phyloP scores from a whole-genome alignment of 1,284 basidiomycete species.

The Phlebopus sp. region DNA sequence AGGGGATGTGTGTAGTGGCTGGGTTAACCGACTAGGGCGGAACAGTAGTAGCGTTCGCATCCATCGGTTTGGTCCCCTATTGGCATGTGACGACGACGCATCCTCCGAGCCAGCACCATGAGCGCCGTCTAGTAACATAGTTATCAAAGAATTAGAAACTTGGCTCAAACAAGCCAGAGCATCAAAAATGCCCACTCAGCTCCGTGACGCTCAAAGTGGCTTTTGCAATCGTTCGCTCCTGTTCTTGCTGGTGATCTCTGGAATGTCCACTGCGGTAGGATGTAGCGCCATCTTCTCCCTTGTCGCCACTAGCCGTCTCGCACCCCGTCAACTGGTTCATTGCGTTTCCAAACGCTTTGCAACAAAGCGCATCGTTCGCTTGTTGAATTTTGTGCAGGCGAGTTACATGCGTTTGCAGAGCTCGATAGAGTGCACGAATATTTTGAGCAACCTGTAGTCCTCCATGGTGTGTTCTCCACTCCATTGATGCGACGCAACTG shows the following conservation, averaged over 20 bases:
- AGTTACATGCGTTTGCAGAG: conserved; percentile 65
- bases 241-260: conserved; percentile 66
- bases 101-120: conserved; percentile 11
- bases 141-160: conserved; percentile 14
- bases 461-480: no score
- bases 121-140: conserved; percentile 27
- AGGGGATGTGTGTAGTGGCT: conserved; percentile 66
- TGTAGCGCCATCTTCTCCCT: conserved; percentile 25
- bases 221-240: conserved; percentile 83
- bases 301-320: conserved; percentile 23
- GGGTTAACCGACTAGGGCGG: conserved; percentile 69
- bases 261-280: conserved; percentile 23
- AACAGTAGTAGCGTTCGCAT: conserved; percentile 32
- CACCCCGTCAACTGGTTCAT: conserved; percentile 62
- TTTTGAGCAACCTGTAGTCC: conserved; percentile 80
- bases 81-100: neutral
- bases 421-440: conserved; percentile 78
- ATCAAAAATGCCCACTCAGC: conserved; percentile 53
- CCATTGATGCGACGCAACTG: no score
- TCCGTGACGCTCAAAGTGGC: conserved; percentile 90
- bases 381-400: conserved; percentile 76
- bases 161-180: neutral
- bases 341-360: conserved; percentile 78
- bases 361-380: conserved; percentile 82
- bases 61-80: conserved; percentile 8